Percentiles rank a stretch among this genome's conserved stretches.
Conservation (phyloP, 495 filamentous ascomycete genomes). For the Tricharina praecox region DNA sequence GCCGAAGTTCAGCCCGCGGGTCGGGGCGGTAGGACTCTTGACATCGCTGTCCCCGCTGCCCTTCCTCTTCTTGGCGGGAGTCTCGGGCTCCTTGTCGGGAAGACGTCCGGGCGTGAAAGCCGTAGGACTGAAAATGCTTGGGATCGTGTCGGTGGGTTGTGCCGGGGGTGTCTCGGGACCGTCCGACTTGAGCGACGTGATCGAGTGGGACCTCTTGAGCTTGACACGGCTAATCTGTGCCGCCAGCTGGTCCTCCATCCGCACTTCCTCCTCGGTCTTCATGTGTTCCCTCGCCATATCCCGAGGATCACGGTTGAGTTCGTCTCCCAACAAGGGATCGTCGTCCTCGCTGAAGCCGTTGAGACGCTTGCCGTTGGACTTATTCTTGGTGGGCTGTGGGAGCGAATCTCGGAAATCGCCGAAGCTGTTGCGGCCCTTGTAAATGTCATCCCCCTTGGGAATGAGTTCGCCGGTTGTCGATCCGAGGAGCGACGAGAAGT, state of each 20-base stretch:
- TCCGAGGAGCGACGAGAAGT: constrained; percentile 37
- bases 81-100: constrained; percentile 16
- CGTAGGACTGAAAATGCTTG: background rate
- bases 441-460: constrained; percentile 64
- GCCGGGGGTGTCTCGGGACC: constrained; percentile 8
- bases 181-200: constrained; percentile 26
- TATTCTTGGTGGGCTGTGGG: constrained; percentile 30
- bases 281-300: constrained; percentile 25
- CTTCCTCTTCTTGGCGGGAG: constrained; percentile 22
- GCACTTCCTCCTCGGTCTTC: constrained; percentile 62
- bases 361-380: constrained; percentile 25
- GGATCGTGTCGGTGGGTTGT: background rate
- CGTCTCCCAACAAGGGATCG: constrained; percentile 28
- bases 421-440: constrained; percentile 76
- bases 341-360: constrained; percentile 40
- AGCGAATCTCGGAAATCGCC: constrained; percentile 65
- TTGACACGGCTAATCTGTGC: constrained; percentile 86
- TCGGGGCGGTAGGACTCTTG: constrained; percentile 15
- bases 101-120: background rate
- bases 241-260: constrained; percentile 66
- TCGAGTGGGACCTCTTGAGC: constrained; percentile 91
- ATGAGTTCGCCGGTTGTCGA: constrained; percentile 65
- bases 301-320: constrained; percentile 18
- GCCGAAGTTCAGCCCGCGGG: constrained; percentile 20
- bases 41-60: constrained; percentile 22